phyloP scores from a whole-genome alignment of 805 yeast genomes.

The Wickerhamomyces silvicola region DNA sequence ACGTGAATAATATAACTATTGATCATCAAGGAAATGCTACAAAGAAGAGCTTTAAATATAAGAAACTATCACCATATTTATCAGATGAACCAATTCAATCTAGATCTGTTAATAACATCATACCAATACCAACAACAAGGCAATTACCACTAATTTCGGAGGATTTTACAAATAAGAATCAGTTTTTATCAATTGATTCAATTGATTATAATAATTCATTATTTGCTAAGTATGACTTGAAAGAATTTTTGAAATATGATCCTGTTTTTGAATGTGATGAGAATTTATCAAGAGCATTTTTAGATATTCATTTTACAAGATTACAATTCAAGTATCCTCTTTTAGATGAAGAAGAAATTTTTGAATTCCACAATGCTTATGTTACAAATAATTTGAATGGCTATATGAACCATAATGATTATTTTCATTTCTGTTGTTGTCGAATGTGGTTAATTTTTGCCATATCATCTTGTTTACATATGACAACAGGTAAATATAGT shows the following conservation, averaged over 20 bases:
- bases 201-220: conserved; percentile 34
- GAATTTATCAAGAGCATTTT: conserved; percentile 39
- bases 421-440: conserved; percentile 47
- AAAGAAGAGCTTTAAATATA: conserved; percentile 30
- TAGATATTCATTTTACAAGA: conserved; percentile 50
- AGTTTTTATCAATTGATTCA: conserved; percentile 24
- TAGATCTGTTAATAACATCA: conserved; percentile 5
- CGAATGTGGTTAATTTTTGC: conserved; percentile 51
- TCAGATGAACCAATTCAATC: conserved; percentile 7
- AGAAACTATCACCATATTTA: conserved; percentile 31
- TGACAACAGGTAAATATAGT: conserved; percentile 48
- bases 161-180: conserved; percentile 1
- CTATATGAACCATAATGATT: conserved; percentile 32
- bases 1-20: conserved; percentile 21
- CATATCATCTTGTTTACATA: conserved; percentile 44
- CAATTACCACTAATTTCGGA: conserved; percentile 12
- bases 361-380: conserved; percentile 43
- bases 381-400: conserved; percentile 28
- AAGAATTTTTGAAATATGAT: conserved; percentile 38
- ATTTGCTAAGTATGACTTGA: conserved; percentile 40
- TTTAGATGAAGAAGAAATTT: conserved; percentile 44
- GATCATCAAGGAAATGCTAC: conserved; percentile 22
- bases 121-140: conserved; percentile 7
- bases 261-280: conserved; percentile 50
- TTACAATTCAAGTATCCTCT: conserved; percentile 53